Percentiles rank a stretch among this genome's conserved stretches.
phyloP scores from a whole-genome alignment of 257 asterid genomes.

The Linaria vulgaris region DNA sequence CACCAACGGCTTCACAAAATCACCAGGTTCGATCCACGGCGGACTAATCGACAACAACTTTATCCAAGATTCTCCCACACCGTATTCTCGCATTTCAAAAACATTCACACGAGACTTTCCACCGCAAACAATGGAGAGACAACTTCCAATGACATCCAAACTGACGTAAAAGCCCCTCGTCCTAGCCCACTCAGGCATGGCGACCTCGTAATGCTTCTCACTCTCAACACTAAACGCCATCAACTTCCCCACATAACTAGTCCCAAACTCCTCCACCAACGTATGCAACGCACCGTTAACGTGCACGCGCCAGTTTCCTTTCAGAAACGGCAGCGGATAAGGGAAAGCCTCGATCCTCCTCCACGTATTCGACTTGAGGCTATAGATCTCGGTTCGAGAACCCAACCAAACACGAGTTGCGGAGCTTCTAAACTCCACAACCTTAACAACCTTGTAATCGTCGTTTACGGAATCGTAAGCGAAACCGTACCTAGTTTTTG shows the following conservation, averaged over 20 bases:
- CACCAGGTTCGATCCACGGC: too few species aligned
- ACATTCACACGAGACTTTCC: conserved; percentile 7
- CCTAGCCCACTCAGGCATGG: conserved; percentile 12
- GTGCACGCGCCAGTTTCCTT: conserved; percentile 8
- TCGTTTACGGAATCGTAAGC: conserved; percentile 4
- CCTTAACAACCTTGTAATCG: conserved; percentile 13
- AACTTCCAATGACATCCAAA: conserved; percentile 29
- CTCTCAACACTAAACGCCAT: conserved; percentile 32
- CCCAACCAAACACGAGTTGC: not conserved
- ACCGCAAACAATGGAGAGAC: conserved; percentile 25
- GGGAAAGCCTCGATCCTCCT: not conserved
- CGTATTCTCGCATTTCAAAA: conserved; percentile 43
- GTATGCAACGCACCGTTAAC: conserved; percentile 38
- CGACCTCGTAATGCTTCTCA: conserved; percentile 23
- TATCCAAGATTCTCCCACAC: conserved; percentile 39
- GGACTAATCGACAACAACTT: conserved; percentile 26
- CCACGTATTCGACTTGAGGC: conserved; percentile 10
- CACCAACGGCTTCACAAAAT: conserved; percentile 34
- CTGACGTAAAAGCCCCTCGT: not conserved
- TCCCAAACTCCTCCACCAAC: not conserved
- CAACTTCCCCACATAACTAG: not conserved
- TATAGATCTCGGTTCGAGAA: conserved; percentile 2
- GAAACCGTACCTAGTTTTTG: not conserved
- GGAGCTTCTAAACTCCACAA: not conserved
- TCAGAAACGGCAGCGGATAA: conserved; percentile 25